A percentile compares a stretch with the other conserved stretches of the same genome.
These are phyloP conservation scores for Tricholoma furcatifolium DNA, from an alignment of 768 basidiomycete genomes.

Conservation along the genomic window DNA sequence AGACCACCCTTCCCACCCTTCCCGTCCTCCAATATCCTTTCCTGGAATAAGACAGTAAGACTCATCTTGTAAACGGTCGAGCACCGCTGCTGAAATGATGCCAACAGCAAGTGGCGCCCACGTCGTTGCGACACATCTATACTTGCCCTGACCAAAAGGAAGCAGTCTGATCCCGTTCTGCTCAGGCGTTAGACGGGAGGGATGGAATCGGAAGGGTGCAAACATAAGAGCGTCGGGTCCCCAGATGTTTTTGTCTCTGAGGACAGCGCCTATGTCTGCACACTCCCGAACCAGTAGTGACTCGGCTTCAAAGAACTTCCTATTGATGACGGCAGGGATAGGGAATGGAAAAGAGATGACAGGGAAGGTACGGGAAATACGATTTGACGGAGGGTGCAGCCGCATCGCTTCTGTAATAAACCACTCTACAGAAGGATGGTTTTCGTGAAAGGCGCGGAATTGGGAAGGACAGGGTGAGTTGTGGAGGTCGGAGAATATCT, in stretches of 20 bases:
- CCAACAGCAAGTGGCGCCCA: conserved; percentile 56
- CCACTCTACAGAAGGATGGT: conserved; percentile 30
- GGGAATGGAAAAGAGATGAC: conserved; percentile 1
- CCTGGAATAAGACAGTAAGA: conserved; percentile 27
- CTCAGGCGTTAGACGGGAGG: conserved; percentile 16
- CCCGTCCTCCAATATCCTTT: conserved; percentile 32
- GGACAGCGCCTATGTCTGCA: conserved; percentile 34
- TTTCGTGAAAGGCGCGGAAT: conserved; percentile 23
- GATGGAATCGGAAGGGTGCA: conserved; percentile 39
- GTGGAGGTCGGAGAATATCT: conserved; percentile 36
- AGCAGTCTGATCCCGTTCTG: conserved; percentile 22
- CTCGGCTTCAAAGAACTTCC: neutral
- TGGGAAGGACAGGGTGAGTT: conserved; percentile 24
- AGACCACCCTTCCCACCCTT: conserved; percentile 49
- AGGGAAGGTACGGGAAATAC: conserved; percentile 33
- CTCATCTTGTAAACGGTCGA: conserved; percentile 31
- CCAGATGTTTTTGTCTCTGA: conserved; percentile 36
- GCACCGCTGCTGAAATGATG: conserved; percentile 41
- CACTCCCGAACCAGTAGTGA: conserved; percentile 22
- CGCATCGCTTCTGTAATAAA: conserved; percentile 46
- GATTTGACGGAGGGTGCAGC: conserved; percentile 50
- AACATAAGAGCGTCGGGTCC: conserved; percentile 35
- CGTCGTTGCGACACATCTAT: conserved; percentile 44
- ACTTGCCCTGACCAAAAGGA: conserved; percentile 48
- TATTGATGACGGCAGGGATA: neutral